phyloP scores from a whole-genome alignment of 345 rosid genomes.

The Carallia brachiata region DNA sequence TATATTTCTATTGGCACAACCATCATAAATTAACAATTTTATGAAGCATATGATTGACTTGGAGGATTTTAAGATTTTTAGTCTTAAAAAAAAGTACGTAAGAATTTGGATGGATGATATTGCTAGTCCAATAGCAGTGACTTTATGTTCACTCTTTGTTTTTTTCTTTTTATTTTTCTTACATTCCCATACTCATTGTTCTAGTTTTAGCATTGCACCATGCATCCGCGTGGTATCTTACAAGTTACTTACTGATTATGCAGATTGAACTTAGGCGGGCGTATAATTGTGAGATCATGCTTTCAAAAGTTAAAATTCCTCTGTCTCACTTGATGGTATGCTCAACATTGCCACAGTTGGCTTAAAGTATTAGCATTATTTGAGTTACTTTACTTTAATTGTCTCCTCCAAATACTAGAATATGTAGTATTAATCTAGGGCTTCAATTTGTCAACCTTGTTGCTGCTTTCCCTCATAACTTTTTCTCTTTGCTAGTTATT shows the following conservation, averaged over 20 bases:
- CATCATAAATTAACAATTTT: too few relatives aligned
- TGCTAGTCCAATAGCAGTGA: not conserved
- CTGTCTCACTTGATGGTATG: constrained; percentile 74
- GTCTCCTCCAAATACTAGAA: not conserved
- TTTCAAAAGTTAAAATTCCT: constrained; percentile 77
- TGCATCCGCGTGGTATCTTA: constrained; percentile 22
- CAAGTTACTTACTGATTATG: constrained; percentile 33
- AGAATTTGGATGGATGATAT: not conserved
- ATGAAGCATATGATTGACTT: too few relatives aligned
- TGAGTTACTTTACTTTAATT: not conserved
- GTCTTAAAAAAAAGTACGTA: not conserved
- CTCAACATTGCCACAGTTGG: constrained; percentile 10
- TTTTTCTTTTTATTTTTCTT: not conserved
- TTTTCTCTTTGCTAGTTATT: not conserved
- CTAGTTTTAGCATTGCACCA: not conserved
- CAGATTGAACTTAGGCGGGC: constrained; percentile 86
- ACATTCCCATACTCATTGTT: not conserved
- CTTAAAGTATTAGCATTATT: not conserved
- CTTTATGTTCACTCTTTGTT: not conserved
- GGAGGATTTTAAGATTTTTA: too few relatives aligned
- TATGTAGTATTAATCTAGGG: not conserved
- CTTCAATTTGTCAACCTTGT: not conserved
- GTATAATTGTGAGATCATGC: constrained; percentile 86
- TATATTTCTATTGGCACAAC: too few relatives aligned
- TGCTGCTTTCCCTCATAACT: not conserved